Base-by-base conservation (phyloP, 225 moss, liverwort and hornwort species). In the Rhytidiadelphus loreus region DNA sequence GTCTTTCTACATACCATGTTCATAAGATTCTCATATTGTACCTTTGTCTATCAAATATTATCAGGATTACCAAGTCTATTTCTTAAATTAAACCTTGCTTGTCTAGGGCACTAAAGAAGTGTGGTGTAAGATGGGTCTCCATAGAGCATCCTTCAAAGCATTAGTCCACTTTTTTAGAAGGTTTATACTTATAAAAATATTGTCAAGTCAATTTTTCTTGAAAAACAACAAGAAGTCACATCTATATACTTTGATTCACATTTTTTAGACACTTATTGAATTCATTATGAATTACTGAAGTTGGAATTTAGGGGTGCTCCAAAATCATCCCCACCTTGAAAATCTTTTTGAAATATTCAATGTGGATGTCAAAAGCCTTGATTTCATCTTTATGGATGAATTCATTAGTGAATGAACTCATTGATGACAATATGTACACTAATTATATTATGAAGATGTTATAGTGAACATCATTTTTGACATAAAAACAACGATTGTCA, bases 351-450 rank as follows among this genome's bases (percentile, higher is more conserved):
- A 72, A 44, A 73, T 46, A 11, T 30, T 10, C 0, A 46, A 0
- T 73, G 6, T 11, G 1, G 3, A 48, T 48, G 32, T 74, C 4
- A 32, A 48, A 2, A 32, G 32, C 32, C 48, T 74, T 48, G 7
- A 73, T 46, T 74, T 48, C 19, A 29, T 46, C 18, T 29, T 46
- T 29, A 11, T 18, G 2, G 6, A 28, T 17, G 4, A 19, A 20
- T 48, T 30, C 4, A 32, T 30, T 12, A 12, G 29, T 46, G 0
- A 2, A 29, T 73, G 18, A 73, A 46, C 0, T 7, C 29, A 46
- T 30, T 46, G 2, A 46, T 30, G 0, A 18, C 2, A 29, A 0
- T 2, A 29, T 73, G 6, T 2, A 28, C 0, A 6, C 11, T 17
- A 17, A 46, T 73, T 30, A 18, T 3, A 73, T n/a, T n/a, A n/a